Percentiles rank a stretch among this genome's conserved stretches.
phyloP scores from a whole-genome alignment of 2,329 filamentous ascomycete genomes.

The Fusarium sp. region DNA sequence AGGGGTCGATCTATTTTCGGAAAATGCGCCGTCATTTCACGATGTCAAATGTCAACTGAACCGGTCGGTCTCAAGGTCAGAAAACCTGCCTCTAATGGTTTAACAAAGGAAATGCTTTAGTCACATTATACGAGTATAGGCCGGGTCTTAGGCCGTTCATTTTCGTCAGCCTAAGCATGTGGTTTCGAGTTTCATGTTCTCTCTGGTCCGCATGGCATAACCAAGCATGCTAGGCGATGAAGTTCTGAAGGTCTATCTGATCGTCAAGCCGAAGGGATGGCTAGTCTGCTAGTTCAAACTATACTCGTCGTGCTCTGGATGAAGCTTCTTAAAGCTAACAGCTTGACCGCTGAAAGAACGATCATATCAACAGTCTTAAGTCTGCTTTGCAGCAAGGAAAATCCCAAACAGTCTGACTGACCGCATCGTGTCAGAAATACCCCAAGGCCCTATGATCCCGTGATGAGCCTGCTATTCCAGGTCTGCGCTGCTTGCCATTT shows the following conservation, averaged over 20 bases:
- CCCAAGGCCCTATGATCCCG: background rate
- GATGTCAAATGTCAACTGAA: background rate
- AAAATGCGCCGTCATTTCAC: slow-evolving; percentile 20
- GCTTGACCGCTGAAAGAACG: background rate
- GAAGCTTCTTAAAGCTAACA: background rate
- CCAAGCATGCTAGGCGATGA: slow-evolving; percentile 6
- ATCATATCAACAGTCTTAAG: background rate
- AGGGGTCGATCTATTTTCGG: slow-evolving; percentile 35
- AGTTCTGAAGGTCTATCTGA: slow-evolving; percentile 1
- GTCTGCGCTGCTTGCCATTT: background rate
- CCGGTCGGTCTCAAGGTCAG: background rate
- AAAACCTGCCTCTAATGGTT: background rate
- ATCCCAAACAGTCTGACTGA: background rate
- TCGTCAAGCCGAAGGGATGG: background rate
- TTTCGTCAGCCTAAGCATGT: background rate
- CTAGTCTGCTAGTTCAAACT: background rate
- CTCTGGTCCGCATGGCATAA: background rate
- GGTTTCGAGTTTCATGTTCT: background rate
- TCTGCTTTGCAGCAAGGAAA: background rate
- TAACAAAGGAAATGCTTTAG: background rate
- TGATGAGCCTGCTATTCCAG: background rate
- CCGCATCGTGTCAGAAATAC: background rate
- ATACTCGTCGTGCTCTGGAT: background rate
- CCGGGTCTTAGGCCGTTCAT: background rate
- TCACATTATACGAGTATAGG: background rate